Conservation (phyloP, 768 basidiomycete genomes). For the Suillus lakei region DNA sequence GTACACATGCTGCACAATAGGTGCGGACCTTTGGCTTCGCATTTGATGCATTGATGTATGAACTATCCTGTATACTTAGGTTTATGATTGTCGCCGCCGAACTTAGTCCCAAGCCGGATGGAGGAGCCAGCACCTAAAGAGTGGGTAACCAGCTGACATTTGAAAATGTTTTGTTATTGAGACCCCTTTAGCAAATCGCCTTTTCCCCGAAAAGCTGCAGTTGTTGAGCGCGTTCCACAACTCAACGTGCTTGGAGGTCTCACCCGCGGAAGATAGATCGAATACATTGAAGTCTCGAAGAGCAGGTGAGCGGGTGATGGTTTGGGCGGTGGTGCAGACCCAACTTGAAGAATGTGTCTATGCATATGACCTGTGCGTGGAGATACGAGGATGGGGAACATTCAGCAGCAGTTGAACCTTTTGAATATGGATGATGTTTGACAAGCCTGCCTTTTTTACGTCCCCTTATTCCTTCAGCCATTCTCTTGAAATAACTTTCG, state of each 20-base stretch:
- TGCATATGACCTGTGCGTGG: conserved; percentile 64
- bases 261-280: conserved; percentile 39
- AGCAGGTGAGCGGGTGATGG: conserved; percentile 64
- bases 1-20: conserved; percentile 83
- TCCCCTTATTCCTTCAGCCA: not conserved
- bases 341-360: conserved; percentile 60
- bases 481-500: not conserved
- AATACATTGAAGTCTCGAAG: conserved; percentile 69
- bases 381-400: conserved; percentile 66
- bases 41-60: not conserved
- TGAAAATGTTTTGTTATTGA: not conserved
- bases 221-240: conserved; percentile 61
- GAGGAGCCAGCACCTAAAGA: not conserved
- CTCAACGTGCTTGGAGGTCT: conserved; percentile 38
- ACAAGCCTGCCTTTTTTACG: conserved; percentile 53
- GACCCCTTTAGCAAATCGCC: too few relatives aligned
- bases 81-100: conserved; percentile 56
- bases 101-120: conserved; percentile 37
- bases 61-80: conserved; percentile 31
- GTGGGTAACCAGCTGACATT: not conserved
- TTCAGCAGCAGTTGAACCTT: conserved; percentile 36
- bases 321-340: conserved; percentile 37
- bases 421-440: conserved; percentile 65
- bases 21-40: conserved; percentile 29
- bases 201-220: conserved; percentile 18